Evolutionary conservation across 768 basidiomycete genomes (phyloP), one percentile per base, ranked within the genome.

Genomic region (Calvatia gigantea): DNA sequence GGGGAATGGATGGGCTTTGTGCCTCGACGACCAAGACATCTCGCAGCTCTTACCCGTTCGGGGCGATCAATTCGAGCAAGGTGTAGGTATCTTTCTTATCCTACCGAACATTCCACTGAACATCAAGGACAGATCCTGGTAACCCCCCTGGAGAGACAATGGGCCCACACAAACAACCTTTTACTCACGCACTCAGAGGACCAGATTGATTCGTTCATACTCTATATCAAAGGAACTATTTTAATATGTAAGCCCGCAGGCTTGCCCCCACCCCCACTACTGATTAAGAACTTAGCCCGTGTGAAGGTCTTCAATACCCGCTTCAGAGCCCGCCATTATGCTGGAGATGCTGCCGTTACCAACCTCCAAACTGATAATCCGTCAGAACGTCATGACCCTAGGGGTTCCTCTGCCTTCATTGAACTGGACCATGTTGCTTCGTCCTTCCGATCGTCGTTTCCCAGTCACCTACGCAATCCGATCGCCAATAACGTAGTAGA

Each of bases 21-120:
- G 77, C 56, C 70, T 91, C 8, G 89, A 91, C 59, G 89, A 91
- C 64, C 77, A 83, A 57, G 88, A 89, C 62, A 75, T 91, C 17
- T 83, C 83, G 19, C 88, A 90, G 57, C 67, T 88, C 17, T 74
- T 91, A 23, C 87, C 89, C 1, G 73, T 86, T 14, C 76, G 82
- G 38, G 76, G 76, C 6, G 80, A 83, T 33, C 75, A 82, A 29
- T 87, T 84, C 61, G 76, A 85, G 54, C 71, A 75, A 60, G 86
- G 86, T 52, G 86, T 87, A 64, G 60, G 82, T 65, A 9, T 37
- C 7, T 14, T 7, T 49, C 25, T 12, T 38, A 33, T 42, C 54
- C 54, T 25, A 31, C 23, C 31, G 19, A 15, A 52, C 48, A 27
- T 17, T 49, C 28, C 9, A 32, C 32, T 48, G 49, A 29, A 44